Evolutionary conservation across 2,329 filamentous ascomycete species (phyloP).

Genomic region (Colletotrichum falcatum): DNA sequence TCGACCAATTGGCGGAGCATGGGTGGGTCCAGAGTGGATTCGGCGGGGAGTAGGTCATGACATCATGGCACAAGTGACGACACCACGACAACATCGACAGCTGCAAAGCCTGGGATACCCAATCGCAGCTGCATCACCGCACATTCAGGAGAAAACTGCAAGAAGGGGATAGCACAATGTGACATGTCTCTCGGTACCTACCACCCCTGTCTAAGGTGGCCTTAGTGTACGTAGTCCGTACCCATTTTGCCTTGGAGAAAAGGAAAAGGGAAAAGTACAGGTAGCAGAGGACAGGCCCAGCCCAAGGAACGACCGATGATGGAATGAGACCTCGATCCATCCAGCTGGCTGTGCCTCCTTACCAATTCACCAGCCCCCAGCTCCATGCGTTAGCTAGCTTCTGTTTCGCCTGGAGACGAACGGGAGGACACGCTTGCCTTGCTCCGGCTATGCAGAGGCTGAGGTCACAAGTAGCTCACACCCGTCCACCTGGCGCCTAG

Average conservation of each 20-base stretch:
- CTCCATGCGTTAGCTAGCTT: conserved; percentile 16
- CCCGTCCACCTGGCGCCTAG: conserved; percentile 6
- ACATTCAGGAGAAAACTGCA: neutral
- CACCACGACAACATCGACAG: conserved; percentile 42
- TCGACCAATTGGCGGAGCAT: conserved; percentile 31
- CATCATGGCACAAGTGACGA: conserved; percentile 56
- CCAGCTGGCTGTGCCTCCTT: conserved; percentile 12
- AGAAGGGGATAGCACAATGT: neutral
- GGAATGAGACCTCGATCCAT: conserved; percentile 40
- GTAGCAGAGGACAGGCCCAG: neutral
- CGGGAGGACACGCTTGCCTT: conserved; percentile 22
- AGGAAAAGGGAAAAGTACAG: neutral
- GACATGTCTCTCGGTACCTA: conserved; percentile 6
- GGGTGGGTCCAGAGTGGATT: conserved; percentile 25
- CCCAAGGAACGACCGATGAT: conserved; percentile 32
- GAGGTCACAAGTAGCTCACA: conserved; percentile 40
- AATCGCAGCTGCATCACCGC: neutral
- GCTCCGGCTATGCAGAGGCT: conserved; percentile 31
- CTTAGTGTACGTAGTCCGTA: conserved; percentile 4
- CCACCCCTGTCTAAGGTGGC: conserved; percentile 5
- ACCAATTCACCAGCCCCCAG: conserved; percentile 9
- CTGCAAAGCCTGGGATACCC: conserved; percentile 10
- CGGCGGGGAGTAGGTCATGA: conserved; percentile 51
- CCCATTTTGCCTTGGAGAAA: conserved; percentile 9
- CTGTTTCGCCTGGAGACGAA: conserved; percentile 33